Evolutionary conservation across 768 basidiomycete genomes (phyloP), one percentile per base, ranked within the genome.

Genomic region (Xanthoconium stramineum): DNA sequence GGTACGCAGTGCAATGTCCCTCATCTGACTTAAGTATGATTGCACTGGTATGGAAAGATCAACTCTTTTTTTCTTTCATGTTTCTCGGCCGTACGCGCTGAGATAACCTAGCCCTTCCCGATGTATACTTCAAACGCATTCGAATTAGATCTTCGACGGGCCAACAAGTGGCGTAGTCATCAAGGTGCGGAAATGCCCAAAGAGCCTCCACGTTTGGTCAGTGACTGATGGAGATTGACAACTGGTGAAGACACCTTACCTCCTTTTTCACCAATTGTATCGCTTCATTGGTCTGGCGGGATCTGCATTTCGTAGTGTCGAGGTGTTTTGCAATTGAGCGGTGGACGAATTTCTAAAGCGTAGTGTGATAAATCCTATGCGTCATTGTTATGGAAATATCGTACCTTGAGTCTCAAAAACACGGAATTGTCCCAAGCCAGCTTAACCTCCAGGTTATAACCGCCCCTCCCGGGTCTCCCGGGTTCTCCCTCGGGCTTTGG

Each of bases 391-490:
- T 8, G 15, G 2, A 39, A 40, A n/a, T n/a, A n/a, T n/a, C 12
- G 1, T 29, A 58, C 47, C 28, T 46, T 60, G 0, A 60, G 10
- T 19, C 2, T 42, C 12, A 3, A 20, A 46, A 60, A 60, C 10
- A 0, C 12, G 0, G 14, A 10, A 15, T 12, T 37, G 17, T 38
- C 35, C 58, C 52, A 62, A 5, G 19, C 55, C 3, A 57, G 19
- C 28, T 56, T 44, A 0, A 12, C 37, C 19, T 56, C 52, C 24
- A 62, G 43, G 13, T 54, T 54, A 37, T 57, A 62, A 3, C 58
- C 58, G 14, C 52, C 55, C 5, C 37, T 36, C 5, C 61, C 53
- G 4, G 46, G 61, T 1, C 55, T 47, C 20, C 53, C 53, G 0
- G 42, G 24, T 36, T 60, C 53, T n/a, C 50, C 39, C 7, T 51